phyloP scores from a whole-genome alignment of 192 early-diverging fungal genomes.

The Chytriomyces sp. region DNA sequence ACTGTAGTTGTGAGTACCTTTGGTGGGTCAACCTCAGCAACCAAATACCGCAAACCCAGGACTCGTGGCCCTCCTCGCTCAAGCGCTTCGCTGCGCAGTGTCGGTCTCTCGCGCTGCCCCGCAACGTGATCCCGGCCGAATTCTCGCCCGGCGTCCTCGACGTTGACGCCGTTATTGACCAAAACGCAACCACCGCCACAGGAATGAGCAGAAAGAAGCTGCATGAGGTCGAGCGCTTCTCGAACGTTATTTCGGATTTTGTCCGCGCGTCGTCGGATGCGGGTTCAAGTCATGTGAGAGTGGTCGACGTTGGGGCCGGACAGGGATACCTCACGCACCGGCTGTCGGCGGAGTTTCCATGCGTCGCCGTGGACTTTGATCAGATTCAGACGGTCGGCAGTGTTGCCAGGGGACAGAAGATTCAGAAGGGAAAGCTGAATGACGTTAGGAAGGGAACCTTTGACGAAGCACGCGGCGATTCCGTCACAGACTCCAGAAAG shows the following conservation, averaged over 20 bases:
- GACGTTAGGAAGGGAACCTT: constrained; percentile 15
- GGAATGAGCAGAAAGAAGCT: constrained; percentile 31
- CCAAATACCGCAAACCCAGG: neutral
- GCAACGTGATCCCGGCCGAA: neutral
- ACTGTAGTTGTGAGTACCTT: neutral
- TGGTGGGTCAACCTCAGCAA: neutral
- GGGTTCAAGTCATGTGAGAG: neutral
- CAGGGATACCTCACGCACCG: constrained; percentile 42
- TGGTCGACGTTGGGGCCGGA: constrained; percentile 42
- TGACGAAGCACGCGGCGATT: neutral
- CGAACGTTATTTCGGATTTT: neutral
- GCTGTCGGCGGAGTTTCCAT: constrained; percentile 22
- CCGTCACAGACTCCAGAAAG: neutral
- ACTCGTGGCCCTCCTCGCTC: constrained; percentile 24
- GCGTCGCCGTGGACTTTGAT: constrained; percentile 40
- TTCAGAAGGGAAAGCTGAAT: constrained; percentile 5
- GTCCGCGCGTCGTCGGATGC: neutral
- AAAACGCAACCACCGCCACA: neutral
- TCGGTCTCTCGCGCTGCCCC: neutral
- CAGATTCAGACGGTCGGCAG: constrained; percentile 32
- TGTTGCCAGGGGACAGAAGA: constrained; percentile 10
- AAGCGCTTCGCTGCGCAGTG: constrained; percentile 12
- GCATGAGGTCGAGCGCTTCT: constrained; percentile 26
- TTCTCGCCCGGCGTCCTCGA: neutral
- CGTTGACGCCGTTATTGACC: neutral